Conservation (phyloP, 164 flowering plant species). For the Tinospora cordifolia region DNA sequence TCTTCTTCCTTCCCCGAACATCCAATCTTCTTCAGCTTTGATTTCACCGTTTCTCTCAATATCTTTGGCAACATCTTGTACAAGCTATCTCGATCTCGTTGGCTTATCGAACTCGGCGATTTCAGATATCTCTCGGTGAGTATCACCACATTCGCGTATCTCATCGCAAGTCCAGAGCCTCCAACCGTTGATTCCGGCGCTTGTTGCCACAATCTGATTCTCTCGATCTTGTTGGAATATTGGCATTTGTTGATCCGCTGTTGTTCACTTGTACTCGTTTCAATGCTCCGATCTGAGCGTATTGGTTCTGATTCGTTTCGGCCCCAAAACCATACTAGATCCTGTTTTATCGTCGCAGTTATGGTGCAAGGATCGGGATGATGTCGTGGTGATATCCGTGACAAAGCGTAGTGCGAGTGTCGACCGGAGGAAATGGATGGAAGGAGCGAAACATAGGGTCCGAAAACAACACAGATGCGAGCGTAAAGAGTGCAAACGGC, state of each 20-base stretch:
- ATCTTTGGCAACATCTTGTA: conserved; percentile 57
- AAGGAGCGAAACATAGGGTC: conserved; percentile 33
- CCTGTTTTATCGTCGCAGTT: conserved; percentile 10
- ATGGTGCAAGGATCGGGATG: conserved; percentile 29
- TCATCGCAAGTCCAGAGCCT: conserved; percentile 50
- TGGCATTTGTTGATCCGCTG: too few species aligned
- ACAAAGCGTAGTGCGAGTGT: neutral
- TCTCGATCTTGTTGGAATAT: neutral
- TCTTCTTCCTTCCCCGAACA: conserved; percentile 21
- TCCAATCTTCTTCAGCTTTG: conserved; percentile 34
- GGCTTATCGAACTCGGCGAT: conserved; percentile 21
- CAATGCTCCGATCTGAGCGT: too few species aligned
- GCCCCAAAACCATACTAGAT: conserved; percentile 23
- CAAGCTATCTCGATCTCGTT: conserved; percentile 31
- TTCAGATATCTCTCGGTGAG: conserved; percentile 33
- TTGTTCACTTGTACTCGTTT: too few species aligned
- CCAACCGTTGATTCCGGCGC: conserved; percentile 58
- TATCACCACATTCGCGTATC: conserved; percentile 61
- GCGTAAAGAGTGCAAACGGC: conserved; percentile 38
- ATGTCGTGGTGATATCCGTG: conserved; percentile 6
- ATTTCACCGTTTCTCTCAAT: conserved; percentile 29
- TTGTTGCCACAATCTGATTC: conserved; percentile 19
- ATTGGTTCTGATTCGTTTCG: conserved; percentile 15
- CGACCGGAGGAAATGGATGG: conserved; percentile 16
- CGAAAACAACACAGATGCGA: conserved; percentile 46